Evolutionary conservation across 768 basidiomycete genomes (phyloP).

Genomic region (Naematelia aurantialba): DNA sequence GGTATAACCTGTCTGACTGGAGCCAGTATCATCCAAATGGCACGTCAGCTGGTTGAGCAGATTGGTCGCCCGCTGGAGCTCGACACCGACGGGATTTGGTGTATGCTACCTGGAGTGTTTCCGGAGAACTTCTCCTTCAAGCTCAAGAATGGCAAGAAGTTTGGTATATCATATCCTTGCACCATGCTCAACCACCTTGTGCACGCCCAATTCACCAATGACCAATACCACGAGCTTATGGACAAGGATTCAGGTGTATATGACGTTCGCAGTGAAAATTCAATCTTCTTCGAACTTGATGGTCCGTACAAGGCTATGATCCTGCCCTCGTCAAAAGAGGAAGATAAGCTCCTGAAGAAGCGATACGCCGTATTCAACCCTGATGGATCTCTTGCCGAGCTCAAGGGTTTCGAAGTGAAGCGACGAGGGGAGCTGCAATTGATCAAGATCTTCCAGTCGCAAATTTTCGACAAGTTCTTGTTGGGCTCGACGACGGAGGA

Average conservation of each 20-base stretch:
- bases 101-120: slow-evolving; percentile 97
- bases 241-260: slow-evolving; percentile 81
- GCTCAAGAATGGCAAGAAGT: slow-evolving; percentile 76
- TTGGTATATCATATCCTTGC: slow-evolving; percentile 91
- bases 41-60: slow-evolving; percentile 91
- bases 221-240: slow-evolving; percentile 87
- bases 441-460: slow-evolving; percentile 98
- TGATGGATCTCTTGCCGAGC: slow-evolving; percentile 92
- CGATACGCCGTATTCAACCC: slow-evolving; percentile 99
- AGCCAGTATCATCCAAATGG: slow-evolving; percentile 98
- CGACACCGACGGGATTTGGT: slow-evolving; percentile 99
- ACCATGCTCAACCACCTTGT: slow-evolving; percentile 99
- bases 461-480: slow-evolving; percentile 96
- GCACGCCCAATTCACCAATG: slow-evolving; percentile 89
- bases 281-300: slow-evolving; percentile 98
- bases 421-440: slow-evolving; percentile 94
- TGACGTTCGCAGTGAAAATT: slow-evolving; percentile 85
- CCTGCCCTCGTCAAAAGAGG: slow-evolving; percentile 96
- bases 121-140: slow-evolving; percentile 98
- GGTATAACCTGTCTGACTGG: slow-evolving; percentile 98
- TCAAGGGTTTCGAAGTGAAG: slow-evolving; percentile 99
- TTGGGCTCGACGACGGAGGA: slow-evolving; percentile 89
- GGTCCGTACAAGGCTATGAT: slow-evolving; percentile 99
- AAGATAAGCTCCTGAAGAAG: slow-evolving; percentile 97
- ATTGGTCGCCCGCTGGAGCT: slow-evolving; percentile 95